These are phyloP conservation scores for Glycine latifolia DNA, from an alignment of 306 rosid species.

Conservation along the genomic window DNA sequence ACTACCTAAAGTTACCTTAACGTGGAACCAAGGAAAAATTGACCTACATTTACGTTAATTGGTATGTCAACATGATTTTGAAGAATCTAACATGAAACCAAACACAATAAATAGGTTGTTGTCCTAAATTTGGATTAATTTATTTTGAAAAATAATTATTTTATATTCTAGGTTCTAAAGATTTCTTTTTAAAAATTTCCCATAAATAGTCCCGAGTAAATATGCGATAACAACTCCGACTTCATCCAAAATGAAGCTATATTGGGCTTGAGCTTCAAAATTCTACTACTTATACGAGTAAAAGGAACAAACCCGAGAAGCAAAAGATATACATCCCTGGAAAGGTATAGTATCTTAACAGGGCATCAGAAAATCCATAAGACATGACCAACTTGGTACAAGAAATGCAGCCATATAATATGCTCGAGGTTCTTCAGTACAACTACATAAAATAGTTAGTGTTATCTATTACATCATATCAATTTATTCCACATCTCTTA, in stretches of 20 bases:
- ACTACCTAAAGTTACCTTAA: too few relatives aligned
- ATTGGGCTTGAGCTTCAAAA: neutral
- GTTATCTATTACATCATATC: slow-evolving; percentile 22
- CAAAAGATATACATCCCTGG: slow-evolving; percentile 9
- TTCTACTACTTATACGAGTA: slow-evolving; percentile 15
- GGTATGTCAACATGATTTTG: too few relatives aligned
- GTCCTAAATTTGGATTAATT: too few relatives aligned
- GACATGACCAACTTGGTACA: slow-evolving; percentile 26
- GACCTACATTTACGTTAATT: too few relatives aligned
- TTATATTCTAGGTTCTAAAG: neutral
- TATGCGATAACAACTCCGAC: neutral
- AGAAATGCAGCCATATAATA: slow-evolving; percentile 17
- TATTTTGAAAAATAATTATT: too few relatives aligned
- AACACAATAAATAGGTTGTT: too few relatives aligned
- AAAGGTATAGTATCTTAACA: neutral
- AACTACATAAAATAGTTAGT: slow-evolving; percentile 22
- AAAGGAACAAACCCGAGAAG: slow-evolving; percentile 21
- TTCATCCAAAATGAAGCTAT: slow-evolving; percentile 11
- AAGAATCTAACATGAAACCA: too few relatives aligned
- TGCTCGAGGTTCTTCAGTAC: slow-evolving; percentile 27
- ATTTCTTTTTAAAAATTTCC: too few relatives aligned
- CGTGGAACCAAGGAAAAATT: too few relatives aligned
- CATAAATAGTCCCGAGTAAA: too few relatives aligned
- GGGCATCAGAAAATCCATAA: slow-evolving; percentile 30
- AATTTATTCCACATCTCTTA: slow-evolving; percentile 48